These are phyloP conservation scores for Debaryomyces robertsiae DNA, from an alignment of 1,139 yeast genomes.

Conservation along the genomic window DNA sequence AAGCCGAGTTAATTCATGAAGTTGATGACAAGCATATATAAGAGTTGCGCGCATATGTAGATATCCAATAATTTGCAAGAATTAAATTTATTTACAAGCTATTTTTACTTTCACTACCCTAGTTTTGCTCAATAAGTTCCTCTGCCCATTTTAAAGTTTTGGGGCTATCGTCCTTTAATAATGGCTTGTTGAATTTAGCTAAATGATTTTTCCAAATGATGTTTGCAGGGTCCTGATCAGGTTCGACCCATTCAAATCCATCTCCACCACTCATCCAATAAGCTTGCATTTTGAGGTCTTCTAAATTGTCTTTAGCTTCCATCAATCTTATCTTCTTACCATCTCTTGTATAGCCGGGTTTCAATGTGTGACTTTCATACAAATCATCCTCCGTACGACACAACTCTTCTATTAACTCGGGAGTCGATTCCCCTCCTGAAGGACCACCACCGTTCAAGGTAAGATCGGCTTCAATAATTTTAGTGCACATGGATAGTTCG, in stretches of 20 bases:
- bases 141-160: slow-evolving; percentile 41
- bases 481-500: slow-evolving; percentile 67
- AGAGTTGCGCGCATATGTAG: slow-evolving; percentile 1
- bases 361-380: slow-evolving; percentile 29
- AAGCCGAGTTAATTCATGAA: slow-evolving; percentile 6
- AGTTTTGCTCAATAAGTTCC: slow-evolving; percentile 28
- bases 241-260: slow-evolving; percentile 78
- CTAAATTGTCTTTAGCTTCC: slow-evolving; percentile 45
- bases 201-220: slow-evolving; percentile 53
- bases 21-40: slow-evolving; percentile 10
- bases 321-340: slow-evolving; percentile 45
- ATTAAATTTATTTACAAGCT: slow-evolving; percentile 9
- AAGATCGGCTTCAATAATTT: slow-evolving; percentile 67
- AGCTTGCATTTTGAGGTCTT: slow-evolving; percentile 64
- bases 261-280: slow-evolving; percentile 81
- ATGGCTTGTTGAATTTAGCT: slow-evolving; percentile 25
- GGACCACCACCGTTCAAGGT: slow-evolving; percentile 47
- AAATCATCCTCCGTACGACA: slow-evolving; percentile 34
- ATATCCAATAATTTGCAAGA: slow-evolving; percentile 8
- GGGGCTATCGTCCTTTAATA: slow-evolving; percentile 17
- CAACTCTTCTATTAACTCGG: slow-evolving; percentile 41
- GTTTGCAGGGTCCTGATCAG: slow-evolving; percentile 80
- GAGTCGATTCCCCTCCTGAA: slow-evolving; percentile 38
- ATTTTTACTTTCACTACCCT: slow-evolving; percentile 7
- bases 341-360: slow-evolving; percentile 38